These are phyloP conservation scores for Noccaea caerulescens DNA, from an alignment of 345 rosid genomes.

Conservation along the genomic window DNA sequence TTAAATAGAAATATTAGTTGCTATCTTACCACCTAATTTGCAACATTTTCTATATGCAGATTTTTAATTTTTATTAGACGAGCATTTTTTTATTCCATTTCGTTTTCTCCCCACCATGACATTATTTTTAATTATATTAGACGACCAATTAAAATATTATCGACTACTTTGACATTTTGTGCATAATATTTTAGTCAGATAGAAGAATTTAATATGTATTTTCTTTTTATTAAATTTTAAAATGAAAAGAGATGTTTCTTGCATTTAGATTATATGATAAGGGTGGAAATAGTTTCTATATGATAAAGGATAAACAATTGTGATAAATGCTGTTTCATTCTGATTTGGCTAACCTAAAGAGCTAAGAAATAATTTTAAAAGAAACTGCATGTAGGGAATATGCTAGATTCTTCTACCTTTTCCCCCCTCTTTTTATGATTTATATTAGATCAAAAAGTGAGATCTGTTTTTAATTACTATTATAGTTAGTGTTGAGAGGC, in stretches of 20 bases:
- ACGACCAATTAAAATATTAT: background rate
- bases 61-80: background rate
- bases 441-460: background rate
- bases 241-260: background rate
- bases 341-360: constrained; percentile 24
- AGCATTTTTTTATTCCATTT: constrained; percentile 15
- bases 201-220: too few relatives aligned
- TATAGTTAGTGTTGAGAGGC: constrained; percentile 16
- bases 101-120: constrained; percentile 2
- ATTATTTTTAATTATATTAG: background rate
- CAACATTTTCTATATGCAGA: constrained; percentile 32
- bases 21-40: constrained; percentile 44
- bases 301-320: background rate
- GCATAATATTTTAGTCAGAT: background rate
- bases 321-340: constrained; percentile 14
- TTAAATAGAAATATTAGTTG: constrained; percentile 37
- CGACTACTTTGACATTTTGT: constrained; percentile 32
- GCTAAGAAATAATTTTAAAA: background rate
- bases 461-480: background rate
- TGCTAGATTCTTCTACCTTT: constrained; percentile 9
- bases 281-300: background rate
- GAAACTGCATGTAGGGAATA: constrained; percentile 16
- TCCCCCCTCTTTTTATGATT: background rate
- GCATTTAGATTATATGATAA: background rate
- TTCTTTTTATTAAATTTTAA: background rate